These are phyloP conservation scores for Jaapia argillacea DNA, from an alignment of 768 basidiomycete species.

Conservation along the genomic window DNA sequence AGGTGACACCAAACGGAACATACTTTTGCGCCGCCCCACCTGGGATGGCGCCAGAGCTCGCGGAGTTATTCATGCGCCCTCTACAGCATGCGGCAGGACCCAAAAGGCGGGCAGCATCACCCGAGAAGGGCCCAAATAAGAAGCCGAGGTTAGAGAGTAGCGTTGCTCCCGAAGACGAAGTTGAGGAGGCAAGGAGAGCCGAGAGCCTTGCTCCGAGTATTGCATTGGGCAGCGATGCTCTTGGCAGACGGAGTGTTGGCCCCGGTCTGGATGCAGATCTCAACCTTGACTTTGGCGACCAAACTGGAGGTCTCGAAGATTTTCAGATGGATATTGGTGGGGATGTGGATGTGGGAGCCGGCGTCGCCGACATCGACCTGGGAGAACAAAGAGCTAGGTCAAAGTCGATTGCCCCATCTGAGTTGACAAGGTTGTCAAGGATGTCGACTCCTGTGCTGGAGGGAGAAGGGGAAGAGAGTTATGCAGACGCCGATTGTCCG, in stretches of 20 bases:
- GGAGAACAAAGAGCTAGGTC: conserved; percentile 26
- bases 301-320: conserved; percentile 49
- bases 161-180: conserved; percentile 45
- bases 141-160: conserved; percentile 46
- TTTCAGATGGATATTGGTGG: conserved; percentile 64
- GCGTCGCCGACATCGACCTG: conserved; percentile 19
- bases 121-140: conserved; percentile 44
- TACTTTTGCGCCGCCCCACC: conserved; percentile 83
- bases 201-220: conserved; percentile 53
- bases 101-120: conserved; percentile 53
- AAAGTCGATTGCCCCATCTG: conserved; percentile 44
- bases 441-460: conserved; percentile 57
- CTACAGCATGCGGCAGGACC: conserved; percentile 30
- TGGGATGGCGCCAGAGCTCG: conserved; percentile 73
- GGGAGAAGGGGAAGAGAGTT: conserved; percentile 54
- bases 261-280: conserved; percentile 39
- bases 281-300: conserved; percentile 52
- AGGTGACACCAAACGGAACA: conserved; percentile 56
- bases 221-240: conserved; percentile 42
- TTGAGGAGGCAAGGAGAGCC: conserved; percentile 67
- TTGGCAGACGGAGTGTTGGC: conserved; percentile 44
- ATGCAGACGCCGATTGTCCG: conserved; percentile 62
- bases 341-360: conserved; percentile 30
- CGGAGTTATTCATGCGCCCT: conserved; percentile 78
- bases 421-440: conserved; percentile 34